Base-by-base conservation (phyloP, 2,329 filamentous ascomycete genomes). In the Bipolaris bicolor region DNA sequence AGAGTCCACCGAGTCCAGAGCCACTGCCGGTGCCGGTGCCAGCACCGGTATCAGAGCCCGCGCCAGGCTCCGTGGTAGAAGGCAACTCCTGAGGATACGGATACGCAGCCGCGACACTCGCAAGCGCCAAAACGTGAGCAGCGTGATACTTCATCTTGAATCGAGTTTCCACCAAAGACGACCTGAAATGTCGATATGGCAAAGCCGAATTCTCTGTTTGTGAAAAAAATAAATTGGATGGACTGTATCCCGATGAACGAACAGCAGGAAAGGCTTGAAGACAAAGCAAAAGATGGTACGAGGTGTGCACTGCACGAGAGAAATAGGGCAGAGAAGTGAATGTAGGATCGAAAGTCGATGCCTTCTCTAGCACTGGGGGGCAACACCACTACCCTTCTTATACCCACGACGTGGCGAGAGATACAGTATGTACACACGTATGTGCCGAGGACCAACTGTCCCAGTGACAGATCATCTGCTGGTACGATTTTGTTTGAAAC, bases 71-170 rank as follows among this genome's bases (percentile, higher is more conserved):
- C 15, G 64, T 26, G 31, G 57, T 45, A 62, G 36, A 45, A 63
- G 15, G 65, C 16, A 34, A 49, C 49, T 68, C 61, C 29, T 67
- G 60, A 26, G 70, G 63, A 36, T 60, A 57, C 18, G 69, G 69
- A 18, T 63, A 34, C 22, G 70, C 71, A 22, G 61, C 64, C 55
- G 56, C 61, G 9, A 66, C 29, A 43, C 69, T 65, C 3, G 62
- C 65, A 10, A 72, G 55, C 34, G 59, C 60, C 16, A 71, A 26
- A 33, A 70, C 5, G 4, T 58, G 59, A 11, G 49, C 57, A 29
- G 62, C 55, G 5, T 63, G 57, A 58, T 66, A 68, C 55, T 67
- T 73, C 71, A 72, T 73, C n/a, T 63, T 66, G 57, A 50, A 15
- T 16, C 6, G 18, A 15, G 2, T 18, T 6, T 37, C 9, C 39